Percentiles rank a stretch among this genome's conserved stretches.
Conservation (phyloP, 306 rosid genomes). For the Boehmeria nivea region DNA sequence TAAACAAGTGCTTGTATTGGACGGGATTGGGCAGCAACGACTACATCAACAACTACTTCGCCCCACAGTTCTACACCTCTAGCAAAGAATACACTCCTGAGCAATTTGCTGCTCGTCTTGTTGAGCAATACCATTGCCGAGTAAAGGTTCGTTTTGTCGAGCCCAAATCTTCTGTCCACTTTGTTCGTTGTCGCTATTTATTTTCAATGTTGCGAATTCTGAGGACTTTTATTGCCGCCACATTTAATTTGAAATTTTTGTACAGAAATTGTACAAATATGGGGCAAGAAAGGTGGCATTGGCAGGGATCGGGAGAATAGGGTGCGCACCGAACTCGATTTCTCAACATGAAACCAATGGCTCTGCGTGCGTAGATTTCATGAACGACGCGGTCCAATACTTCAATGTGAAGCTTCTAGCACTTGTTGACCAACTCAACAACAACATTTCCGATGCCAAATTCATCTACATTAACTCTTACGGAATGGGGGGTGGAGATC, state of each 20-base stretch:
- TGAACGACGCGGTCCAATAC: constrained; percentile 20
- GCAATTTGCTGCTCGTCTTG: constrained; percentile 27
- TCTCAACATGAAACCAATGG: constrained; percentile 16
- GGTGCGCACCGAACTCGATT: constrained; percentile 47
- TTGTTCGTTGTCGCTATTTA: neutral
- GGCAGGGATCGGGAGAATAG: constrained; percentile 38
- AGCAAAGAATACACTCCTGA: constrained; percentile 3
- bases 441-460: constrained; percentile 24
- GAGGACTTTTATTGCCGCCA: neutral
- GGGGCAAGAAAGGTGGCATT: constrained; percentile 64
- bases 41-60: constrained; percentile 58
- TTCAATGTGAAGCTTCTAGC: constrained; percentile 39
- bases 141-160: constrained; percentile 30
- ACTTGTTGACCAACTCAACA: constrained; percentile 32
- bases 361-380: constrained; percentile 29
- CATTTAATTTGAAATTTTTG: neutral
- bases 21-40: constrained; percentile 54
- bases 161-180: too few relatives aligned
- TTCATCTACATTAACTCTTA: constrained; percentile 28
- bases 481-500: neutral
- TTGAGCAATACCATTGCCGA: constrained; percentile 15
- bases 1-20: constrained; percentile 55
- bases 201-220: too few relatives aligned
- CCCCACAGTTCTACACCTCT: constrained; percentile 27
- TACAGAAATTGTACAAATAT: constrained; percentile 14